Conservation (phyloP, 2,329 filamentous ascomycete genomes). For the Exophiala lecanii-corni region DNA sequence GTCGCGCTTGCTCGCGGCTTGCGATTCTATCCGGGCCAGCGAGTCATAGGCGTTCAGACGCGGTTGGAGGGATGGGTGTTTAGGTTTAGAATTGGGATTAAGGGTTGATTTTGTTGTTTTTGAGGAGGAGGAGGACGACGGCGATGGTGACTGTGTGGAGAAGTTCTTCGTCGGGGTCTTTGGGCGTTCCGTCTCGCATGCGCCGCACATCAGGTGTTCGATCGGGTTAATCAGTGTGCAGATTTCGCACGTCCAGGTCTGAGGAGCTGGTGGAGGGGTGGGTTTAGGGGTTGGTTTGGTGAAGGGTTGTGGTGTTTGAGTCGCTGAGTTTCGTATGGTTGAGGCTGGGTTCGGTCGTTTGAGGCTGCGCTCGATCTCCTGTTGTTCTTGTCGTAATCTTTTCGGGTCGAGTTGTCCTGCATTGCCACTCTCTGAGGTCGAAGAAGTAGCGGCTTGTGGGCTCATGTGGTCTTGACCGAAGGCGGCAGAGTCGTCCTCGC, state of each 20-base stretch:
- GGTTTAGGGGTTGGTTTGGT: slow-evolving; percentile 1
- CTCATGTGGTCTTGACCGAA: slow-evolving; percentile 52
- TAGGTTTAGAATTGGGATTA: slow-evolving; percentile 4
- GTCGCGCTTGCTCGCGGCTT: slow-evolving; percentile 42
- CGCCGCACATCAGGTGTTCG: slow-evolving; percentile 57
- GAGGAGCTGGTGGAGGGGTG: slow-evolving; percentile 28
- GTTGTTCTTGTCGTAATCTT: slow-evolving; percentile 4
- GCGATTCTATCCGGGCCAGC: slow-evolving; percentile 36
- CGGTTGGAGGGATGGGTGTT: slow-evolving; percentile 19
- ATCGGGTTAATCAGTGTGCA: slow-evolving; percentile 60
- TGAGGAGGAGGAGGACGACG: slow-evolving; percentile 2
- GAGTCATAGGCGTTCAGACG: slow-evolving; percentile 34
- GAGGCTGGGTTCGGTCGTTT: background rate
- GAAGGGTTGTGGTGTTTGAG: background rate
- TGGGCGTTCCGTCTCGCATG: slow-evolving; percentile 55
- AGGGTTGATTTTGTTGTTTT: slow-evolving; percentile 18
- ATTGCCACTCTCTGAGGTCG: slow-evolving; percentile 13
- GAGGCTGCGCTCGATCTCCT: slow-evolving; percentile 2
- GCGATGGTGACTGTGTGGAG: slow-evolving; percentile 4
- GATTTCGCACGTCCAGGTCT: slow-evolving; percentile 55
- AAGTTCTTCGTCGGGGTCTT: background rate
- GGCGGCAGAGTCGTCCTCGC: slow-evolving; percentile 66
- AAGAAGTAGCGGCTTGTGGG: background rate
- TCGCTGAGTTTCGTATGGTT: background rate
- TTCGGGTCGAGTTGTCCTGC: background rate